Conservation (phyloP, 1,139 yeast genomes). For the Scheffersomyces titani region DNA sequence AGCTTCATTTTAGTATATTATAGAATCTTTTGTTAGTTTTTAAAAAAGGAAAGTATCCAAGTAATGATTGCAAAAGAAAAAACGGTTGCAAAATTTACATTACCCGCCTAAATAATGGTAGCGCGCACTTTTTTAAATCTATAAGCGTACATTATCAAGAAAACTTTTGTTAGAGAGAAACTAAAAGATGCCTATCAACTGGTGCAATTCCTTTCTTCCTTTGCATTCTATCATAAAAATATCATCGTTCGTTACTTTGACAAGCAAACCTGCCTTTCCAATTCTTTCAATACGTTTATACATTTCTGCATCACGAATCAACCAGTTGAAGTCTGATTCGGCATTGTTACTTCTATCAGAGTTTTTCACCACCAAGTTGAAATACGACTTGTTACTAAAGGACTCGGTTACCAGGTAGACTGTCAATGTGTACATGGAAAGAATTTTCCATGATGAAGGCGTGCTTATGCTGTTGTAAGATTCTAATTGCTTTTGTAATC, state of each 20-base stretch:
- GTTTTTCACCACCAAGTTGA: slow-evolving; percentile 26
- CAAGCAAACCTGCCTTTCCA: slow-evolving; percentile 48
- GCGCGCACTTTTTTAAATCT: neutral
- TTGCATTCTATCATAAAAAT: slow-evolving; percentile 49
- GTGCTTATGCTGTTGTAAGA: slow-evolving; percentile 29
- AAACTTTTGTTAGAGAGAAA: neutral
- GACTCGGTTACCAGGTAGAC: slow-evolving; percentile 30
- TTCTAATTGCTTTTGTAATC: slow-evolving; percentile 42
- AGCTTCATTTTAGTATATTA: neutral
- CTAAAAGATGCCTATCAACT: slow-evolving; percentile 26
- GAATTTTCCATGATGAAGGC: slow-evolving; percentile 46
- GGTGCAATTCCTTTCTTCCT: slow-evolving; percentile 45
- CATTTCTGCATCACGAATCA: slow-evolving; percentile 34
- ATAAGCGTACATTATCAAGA: neutral
- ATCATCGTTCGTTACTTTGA: slow-evolving; percentile 30
- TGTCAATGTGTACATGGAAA: slow-evolving; percentile 40
- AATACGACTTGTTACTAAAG: slow-evolving; percentile 27
- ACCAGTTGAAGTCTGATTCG: slow-evolving; percentile 32
- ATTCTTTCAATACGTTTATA: slow-evolving; percentile 35
- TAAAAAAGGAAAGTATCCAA: neutral
- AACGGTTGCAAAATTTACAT: neutral
- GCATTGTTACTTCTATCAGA: slow-evolving; percentile 14
- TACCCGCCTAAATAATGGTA: neutral
- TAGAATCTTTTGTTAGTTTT: neutral
- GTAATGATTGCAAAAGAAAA: neutral